Evolutionary conservation across 371 early-diverging fungal species (phyloP), one percentile per base, ranked within the genome.

Genomic region (Capillidium heterosporum): DNA sequence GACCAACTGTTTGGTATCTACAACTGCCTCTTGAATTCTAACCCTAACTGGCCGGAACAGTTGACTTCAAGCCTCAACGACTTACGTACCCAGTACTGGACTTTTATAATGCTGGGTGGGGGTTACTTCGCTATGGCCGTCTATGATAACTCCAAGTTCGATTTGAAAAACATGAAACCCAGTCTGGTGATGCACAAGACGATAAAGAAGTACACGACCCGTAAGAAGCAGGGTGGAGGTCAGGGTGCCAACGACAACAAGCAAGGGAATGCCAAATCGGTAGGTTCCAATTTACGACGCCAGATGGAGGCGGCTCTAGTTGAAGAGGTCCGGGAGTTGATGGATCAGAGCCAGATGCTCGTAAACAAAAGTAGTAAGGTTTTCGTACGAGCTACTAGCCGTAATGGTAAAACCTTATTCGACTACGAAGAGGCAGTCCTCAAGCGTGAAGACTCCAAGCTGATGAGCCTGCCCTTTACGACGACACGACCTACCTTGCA

Each of bases 171-270:
- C 2, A 57, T 62, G 7, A 67, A 66, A 13, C 62, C 65, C 40
- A 62, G 63, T 32, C 60, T 76, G 19, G 48, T 88, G 0, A 76
- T 72, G 0, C 89, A 92, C 67, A 94, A 91, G 65, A 89, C 93
- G 4, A 80, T 91, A 58, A 91, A 91, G 58, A 74, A 94, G 29
- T 96, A 96, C 66, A 94, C 95, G 3, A 91, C 92, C 1, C 80
- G 97, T 48, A 66, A 89, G 58, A 93, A 95, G 62, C 95, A 96
- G 65, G 97, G 97, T 60, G 95, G 93, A 0, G 71, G 87, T 15
- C 97, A 96, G 67, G 73, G 77, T 10, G 72, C 77, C 19, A 78
- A 87, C 54, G 94, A 92, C 65, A 73, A 71, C 40, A 70, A 82
- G 11, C 86, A 85, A 62, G 89, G 89, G 19, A 76, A 74, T 4